phyloP scores from a whole-genome alignment of 495 filamentous ascomycete genomes.

The Daldinia concentrica region DNA sequence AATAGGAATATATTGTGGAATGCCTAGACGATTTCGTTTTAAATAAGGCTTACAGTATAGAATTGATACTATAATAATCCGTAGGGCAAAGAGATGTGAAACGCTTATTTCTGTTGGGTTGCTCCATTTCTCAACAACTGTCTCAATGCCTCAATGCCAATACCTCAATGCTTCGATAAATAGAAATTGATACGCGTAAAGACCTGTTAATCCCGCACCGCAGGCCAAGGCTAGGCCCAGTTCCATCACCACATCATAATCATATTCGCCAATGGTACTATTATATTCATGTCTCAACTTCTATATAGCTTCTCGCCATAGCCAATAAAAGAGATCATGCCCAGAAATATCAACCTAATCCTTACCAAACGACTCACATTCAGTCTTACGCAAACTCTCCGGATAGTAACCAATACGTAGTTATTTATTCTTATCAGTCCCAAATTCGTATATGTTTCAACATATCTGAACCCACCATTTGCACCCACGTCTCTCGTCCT shows the following conservation, averaged over 20 bases:
- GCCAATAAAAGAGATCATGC: not conserved
- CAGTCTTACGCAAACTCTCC: no score
- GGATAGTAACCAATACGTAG: not conserved
- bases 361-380: not conserved
- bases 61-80: not conserved
- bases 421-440: not conserved
- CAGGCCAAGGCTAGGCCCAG: not conserved
- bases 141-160: not conserved
- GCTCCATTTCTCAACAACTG: constrained; percentile 1
- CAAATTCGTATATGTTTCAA: not conserved
- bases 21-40: not conserved
- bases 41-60: not conserved
- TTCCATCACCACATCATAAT: not conserved
- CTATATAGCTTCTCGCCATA: not conserved
- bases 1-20: not conserved
- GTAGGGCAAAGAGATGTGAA: not conserved
- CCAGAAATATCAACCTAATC: not conserved
- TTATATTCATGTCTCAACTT: not conserved
- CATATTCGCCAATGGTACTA: not conserved
- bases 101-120: not conserved
- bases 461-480: not conserved
- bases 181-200: not conserved
- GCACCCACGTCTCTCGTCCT: no score
- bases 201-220: not conserved
- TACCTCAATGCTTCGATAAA: not conserved